phyloP scores from a whole-genome alignment of 495 filamentous ascomycete species.

The Filosporella fistucella region DNA sequence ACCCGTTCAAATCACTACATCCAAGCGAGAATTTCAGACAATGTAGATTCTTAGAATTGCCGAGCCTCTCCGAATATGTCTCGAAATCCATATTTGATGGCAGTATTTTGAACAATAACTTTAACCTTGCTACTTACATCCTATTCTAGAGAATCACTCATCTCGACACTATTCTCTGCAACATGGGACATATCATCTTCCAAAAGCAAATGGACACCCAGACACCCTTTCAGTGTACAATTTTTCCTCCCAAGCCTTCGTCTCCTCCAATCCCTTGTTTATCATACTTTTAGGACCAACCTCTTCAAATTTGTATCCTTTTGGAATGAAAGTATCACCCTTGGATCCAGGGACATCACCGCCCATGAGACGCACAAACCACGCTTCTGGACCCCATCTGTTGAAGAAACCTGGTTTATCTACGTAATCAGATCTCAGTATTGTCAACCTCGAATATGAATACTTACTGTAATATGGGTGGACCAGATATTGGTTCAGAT shows the following conservation, averaged over 20 bases:
- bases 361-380: constrained; percentile 47
- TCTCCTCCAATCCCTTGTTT: constrained; percentile 49
- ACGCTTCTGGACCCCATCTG: constrained; percentile 53
- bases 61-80: too few species aligned
- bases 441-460: too few species aligned
- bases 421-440: too few species aligned
- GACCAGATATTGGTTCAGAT: constrained; percentile 43
- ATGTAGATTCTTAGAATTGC: too few species aligned
- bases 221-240: constrained; percentile 36
- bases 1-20: too few species aligned
- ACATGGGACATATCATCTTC: background rate
- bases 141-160: too few species aligned
- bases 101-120: too few species aligned
- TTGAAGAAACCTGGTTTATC: constrained; percentile 57
- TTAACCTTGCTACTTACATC: too few species aligned
- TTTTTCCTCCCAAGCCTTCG: constrained; percentile 35
- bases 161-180: too few species aligned
- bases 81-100: too few species aligned
- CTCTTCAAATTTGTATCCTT: constrained; percentile 53
- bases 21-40: too few species aligned
- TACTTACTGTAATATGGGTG: constrained; percentile 51
- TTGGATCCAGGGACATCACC: constrained; percentile 56
- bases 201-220: constrained; percentile 47
- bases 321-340: constrained; percentile 50
- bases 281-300: constrained; percentile 54